Conservation (phyloP, 352 stramenopile genomes). For the Globisporangium ultimum region DNA sequence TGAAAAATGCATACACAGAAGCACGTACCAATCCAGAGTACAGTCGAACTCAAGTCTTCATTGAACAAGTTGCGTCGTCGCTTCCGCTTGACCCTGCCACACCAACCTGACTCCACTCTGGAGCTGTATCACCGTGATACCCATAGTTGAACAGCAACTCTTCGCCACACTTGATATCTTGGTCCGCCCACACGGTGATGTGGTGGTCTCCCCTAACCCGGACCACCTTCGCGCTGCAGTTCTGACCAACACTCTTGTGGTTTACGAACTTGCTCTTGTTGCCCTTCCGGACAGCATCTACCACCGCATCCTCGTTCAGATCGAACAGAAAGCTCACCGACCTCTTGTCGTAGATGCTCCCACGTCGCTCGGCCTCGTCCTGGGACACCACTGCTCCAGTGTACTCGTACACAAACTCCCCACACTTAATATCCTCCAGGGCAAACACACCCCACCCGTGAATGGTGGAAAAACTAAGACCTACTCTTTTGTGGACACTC, state of each 20-base stretch:
- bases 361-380: conserved; percentile 75
- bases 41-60: too few species aligned
- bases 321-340: conserved; percentile 90
- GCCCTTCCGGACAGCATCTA: conserved; percentile 91
- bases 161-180: conserved; percentile 80
- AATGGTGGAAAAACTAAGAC: conserved; percentile 57
- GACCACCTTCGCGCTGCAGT: conserved; percentile 82
- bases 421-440: conserved; percentile 55
- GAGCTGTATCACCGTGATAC: conserved; percentile 62
- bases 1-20: too few species aligned
- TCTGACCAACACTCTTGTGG: conserved; percentile 59
- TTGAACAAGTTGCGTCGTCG: too few species aligned
- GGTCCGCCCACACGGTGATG: conserved; percentile 89
- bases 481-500: conserved; percentile 53
- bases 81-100: too few species aligned
- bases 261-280: conserved; percentile 95
- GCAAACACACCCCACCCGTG: conserved; percentile 74
- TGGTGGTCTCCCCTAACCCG: conserved; percentile 87
- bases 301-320: conserved; percentile 85
- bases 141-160: conserved; percentile 83
- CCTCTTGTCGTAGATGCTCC: conserved; percentile 76
- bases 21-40: too few species aligned
- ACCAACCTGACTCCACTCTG: conserved; percentile 49
- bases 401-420: conserved; percentile 77
- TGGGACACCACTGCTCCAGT: conserved; percentile 64